Conservation (phyloP, 139 green algal species). For the Chlorella sorokiniana region DNA sequence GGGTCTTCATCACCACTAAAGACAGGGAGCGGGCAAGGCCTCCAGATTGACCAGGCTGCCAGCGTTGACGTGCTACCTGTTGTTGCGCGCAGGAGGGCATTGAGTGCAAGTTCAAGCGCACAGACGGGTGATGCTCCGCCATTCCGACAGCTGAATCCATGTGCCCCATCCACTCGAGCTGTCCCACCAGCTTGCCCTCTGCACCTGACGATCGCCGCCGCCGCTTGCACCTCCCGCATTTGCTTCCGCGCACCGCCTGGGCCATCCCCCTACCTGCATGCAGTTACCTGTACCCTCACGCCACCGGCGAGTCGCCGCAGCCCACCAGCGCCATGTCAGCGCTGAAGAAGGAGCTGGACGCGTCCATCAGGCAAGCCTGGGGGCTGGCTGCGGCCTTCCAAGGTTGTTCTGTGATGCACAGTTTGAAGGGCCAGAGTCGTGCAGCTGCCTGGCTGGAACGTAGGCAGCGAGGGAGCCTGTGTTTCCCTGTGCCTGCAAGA, state of each 20-base stretch:
- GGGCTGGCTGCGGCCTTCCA: not conserved
- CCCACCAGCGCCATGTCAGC: slow-evolving; percentile 16
- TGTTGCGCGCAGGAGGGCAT: slow-evolving; percentile 15
- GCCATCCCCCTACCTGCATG: not conserved
- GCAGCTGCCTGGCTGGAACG: not conserved
- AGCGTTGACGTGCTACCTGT: not conserved
- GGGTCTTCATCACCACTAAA: too few relatives aligned
- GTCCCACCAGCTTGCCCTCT: too few relatives aligned
- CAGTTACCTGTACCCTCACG: slow-evolving; percentile 65
- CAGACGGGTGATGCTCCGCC: not conserved
- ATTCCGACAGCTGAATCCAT: too few relatives aligned
- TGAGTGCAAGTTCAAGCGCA: slow-evolving; percentile 12
- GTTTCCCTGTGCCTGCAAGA: not conserved
- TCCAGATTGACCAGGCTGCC: not conserved
- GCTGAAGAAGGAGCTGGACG: slow-evolving; percentile 61
- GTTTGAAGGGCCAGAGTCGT: too few relatives aligned
- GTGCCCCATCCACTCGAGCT: not conserved
- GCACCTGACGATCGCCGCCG: too few relatives aligned
- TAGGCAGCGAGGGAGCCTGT: not conserved
- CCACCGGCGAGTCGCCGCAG: slow-evolving; percentile 25
- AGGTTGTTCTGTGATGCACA: not conserved
- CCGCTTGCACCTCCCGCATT: not conserved
- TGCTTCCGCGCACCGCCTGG: not conserved
- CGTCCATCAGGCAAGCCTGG: slow-evolving; percentile 9
- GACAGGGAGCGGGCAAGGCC: not conserved